Conservation (phyloP, 2,329 filamentous ascomycete species). For the Aspergillus ustus region DNA sequence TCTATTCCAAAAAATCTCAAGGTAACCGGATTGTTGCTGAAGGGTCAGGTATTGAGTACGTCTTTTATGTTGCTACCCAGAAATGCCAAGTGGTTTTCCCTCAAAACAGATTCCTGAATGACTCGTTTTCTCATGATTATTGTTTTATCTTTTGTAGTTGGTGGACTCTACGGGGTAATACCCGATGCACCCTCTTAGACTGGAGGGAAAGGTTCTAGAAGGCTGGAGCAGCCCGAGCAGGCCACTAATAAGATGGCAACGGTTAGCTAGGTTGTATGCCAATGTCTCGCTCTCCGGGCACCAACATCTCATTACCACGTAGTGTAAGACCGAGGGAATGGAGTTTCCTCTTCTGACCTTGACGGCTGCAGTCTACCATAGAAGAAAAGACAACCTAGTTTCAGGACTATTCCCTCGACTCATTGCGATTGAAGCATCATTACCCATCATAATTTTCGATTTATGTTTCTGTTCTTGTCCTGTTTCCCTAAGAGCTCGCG, state of each 20-base stretch:
- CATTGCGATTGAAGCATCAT: conserved; percentile 23
- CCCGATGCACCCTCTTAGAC: neutral
- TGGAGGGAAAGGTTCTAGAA: neutral
- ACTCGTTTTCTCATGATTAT: neutral
- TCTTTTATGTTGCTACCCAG: neutral
- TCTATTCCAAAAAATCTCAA: neutral
- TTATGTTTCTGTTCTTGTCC: conserved; percentile 23
- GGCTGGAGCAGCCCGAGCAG: too few relatives aligned
- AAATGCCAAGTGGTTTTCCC: neutral
- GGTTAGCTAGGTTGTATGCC: neutral
- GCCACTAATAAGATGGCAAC: neutral
- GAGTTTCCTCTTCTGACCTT: too few relatives aligned
- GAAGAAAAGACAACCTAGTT: neutral
- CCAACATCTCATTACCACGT: too few relatives aligned
- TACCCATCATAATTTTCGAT: conserved; percentile 32
- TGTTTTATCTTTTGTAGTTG: neutral
- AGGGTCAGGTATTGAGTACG: neutral
- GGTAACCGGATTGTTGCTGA: neutral
- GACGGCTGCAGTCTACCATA: neutral
- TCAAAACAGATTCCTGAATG: neutral
- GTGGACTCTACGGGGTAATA: neutral
- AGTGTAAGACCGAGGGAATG: neutral
- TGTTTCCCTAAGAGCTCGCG: conserved; percentile 23
- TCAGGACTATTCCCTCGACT: neutral
- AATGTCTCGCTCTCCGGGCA: too few relatives aligned